Evolutionary conservation across 257 asterid genomes (phyloP).

Genomic region (Avicennia marina): DNA sequence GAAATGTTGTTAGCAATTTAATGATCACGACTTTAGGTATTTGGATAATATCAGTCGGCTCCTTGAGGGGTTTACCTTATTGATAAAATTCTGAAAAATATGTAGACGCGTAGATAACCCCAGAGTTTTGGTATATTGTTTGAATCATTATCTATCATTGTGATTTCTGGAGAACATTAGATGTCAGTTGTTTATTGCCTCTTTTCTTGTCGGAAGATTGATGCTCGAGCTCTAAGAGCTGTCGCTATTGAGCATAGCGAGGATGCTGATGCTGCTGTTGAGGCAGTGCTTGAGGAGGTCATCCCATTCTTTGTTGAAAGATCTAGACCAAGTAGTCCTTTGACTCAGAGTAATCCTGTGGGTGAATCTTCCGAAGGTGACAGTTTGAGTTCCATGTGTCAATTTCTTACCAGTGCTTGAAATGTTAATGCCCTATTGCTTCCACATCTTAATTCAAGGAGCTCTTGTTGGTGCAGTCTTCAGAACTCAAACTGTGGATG

Average conservation of each 20-base stretch:
- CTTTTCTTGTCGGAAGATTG: conserved; percentile 45
- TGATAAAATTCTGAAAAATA: too few species aligned
- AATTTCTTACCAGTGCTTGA: neutral
- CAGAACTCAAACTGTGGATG: conserved; percentile 10
- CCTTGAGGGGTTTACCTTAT: too few species aligned
- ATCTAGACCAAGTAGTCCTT: conserved; percentile 24
- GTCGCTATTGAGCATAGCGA: conserved; percentile 76
- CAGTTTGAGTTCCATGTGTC: conserved; percentile 8
- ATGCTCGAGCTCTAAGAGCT: conserved; percentile 66
- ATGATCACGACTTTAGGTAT: too few species aligned
- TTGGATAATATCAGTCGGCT: too few species aligned
- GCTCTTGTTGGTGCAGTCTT: conserved; percentile 16
- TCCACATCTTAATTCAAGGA: conserved; percentile 7
- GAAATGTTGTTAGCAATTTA: too few species aligned
- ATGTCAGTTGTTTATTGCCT: conserved; percentile 1
- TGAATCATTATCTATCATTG: neutral
- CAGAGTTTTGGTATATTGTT: neutral
- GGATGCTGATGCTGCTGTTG: conserved; percentile 65
- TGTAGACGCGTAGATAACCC: too few species aligned
- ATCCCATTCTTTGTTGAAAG: conserved; percentile 51
- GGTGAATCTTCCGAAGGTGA: conserved; percentile 37
- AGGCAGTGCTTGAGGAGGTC: conserved; percentile 60
- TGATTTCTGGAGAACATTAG: neutral
- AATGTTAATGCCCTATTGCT: neutral
- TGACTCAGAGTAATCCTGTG: conserved; percentile 12